Evolutionary conservation across 2,329 filamentous ascomycete species (phyloP).

Genomic region (Dactylellina drechsleri): DNA sequence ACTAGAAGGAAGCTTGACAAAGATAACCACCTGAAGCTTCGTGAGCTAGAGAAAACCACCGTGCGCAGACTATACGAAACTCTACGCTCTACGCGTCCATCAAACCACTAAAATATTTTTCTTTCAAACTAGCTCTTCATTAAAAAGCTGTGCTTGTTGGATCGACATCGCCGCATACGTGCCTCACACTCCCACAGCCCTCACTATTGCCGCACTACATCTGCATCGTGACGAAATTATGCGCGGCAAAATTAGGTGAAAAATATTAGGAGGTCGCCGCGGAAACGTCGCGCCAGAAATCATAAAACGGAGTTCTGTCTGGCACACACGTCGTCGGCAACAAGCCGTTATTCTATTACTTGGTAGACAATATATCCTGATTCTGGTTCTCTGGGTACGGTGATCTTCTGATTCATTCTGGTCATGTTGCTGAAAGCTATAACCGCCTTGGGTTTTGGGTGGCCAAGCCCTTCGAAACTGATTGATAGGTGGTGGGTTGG

Average conservation of each 20-base stretch:
- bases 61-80: neutral
- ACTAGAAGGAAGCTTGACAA: neutral
- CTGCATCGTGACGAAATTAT: slow-evolving; percentile 36
- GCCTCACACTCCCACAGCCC: neutral
- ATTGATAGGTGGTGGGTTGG: slow-evolving; percentile 27
- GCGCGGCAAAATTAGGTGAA: slow-evolving; percentile 19
- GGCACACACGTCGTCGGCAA: slow-evolving; percentile 17
- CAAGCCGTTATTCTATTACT: slow-evolving; percentile 19
- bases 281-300: slow-evolving; percentile 1
- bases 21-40: neutral
- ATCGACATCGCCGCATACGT: neutral
- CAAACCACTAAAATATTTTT: neutral
- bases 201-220: slow-evolving; percentile 25
- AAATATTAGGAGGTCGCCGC: neutral
- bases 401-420: slow-evolving; percentile 45
- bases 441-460: slow-evolving; percentile 26
- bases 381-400: slow-evolving; percentile 17
- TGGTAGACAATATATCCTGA: neutral
- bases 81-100: too few relatives aligned
- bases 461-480: slow-evolving; percentile 34
- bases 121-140: neutral
- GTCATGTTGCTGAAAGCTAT: slow-evolving; percentile 29
- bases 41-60: neutral
- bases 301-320: neutral
- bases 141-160: neutral